Base-by-base conservation (phyloP, 2,329 filamentous ascomycete species). In the Diaporthe capsici region DNA sequence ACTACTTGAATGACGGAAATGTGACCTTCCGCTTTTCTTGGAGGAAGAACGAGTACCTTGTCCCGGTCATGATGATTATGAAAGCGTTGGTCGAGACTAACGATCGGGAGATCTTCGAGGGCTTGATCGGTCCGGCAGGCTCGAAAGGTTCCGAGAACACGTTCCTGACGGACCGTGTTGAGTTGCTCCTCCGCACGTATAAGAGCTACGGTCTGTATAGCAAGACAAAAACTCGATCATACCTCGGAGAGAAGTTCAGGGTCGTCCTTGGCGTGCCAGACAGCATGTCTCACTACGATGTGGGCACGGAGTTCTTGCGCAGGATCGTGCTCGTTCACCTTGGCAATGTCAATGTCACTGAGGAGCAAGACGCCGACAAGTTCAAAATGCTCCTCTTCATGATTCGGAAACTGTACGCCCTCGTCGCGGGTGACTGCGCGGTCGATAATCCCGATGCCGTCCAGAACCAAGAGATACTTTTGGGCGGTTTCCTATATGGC, bases 1-100 rank as follows among this genome's bases (percentile, higher is more conserved):
- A 99, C 85, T 99, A 98, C 84, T 90, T 99, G 74, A 95, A 90
- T 80, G 97, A 99, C 83, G 97, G 97, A 78, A 98, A 98, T 84
- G 93, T 98, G 80, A 98, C 95, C 0, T 98, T 99, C 85, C 91
- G 97, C 74, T 99, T 99, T 85, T 98, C 96, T 9, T 99, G 96
- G 96, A 91, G 96, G 79, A 99, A 99, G 86, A 95, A 95, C 80
- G 97, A 99, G 84, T 99, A 95, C 82, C 91, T 99, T n/a, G 91
- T 99, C 3, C 97, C 97, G 1, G 94, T 95, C 77, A 93, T 98
- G 90, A 98, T 99, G 96, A 92, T 99, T 47, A 86, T 99, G 78
- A 99, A 98, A 87, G 96, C 97, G 1, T 87, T 99, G 68, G 91
- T 97, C 2, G 96, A 99, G 84, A 99, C 97, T 22, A 99, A 98